Percentiles rank a stretch among this genome's conserved stretches.
Conservation (phyloP, 805 yeast species). For the Schwanniomyces yamadae region DNA sequence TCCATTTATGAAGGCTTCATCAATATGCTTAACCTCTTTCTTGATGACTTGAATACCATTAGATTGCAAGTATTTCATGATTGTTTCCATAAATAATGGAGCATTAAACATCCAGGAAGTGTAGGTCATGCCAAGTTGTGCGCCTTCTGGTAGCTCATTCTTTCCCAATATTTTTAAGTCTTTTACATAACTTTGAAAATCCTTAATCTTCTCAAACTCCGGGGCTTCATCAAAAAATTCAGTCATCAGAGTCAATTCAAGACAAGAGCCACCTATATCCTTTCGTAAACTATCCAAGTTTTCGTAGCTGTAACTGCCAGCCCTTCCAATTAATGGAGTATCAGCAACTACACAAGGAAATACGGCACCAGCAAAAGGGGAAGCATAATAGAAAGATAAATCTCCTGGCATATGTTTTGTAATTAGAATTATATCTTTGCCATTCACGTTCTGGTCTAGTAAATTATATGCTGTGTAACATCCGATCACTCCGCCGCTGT, state of each 20-base stretch:
- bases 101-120: slow-evolving; percentile 17
- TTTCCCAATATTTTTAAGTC: slow-evolving; percentile 4
- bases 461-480: slow-evolving; percentile 12
- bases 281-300: slow-evolving; percentile 6
- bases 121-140: slow-evolving; percentile 7
- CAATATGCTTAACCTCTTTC: slow-evolving; percentile 12
- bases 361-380: slow-evolving; percentile 29
- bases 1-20: slow-evolving; percentile 14
- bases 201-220: slow-evolving; percentile 2
- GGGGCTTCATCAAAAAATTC: slow-evolving; percentile 9
- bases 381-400: slow-evolving; percentile 21
- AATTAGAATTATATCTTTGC: slow-evolving; percentile 12
- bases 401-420: slow-evolving; percentile 27
- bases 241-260: slow-evolving; percentile 5
- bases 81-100: slow-evolving; percentile 16
- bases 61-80: slow-evolving; percentile 10
- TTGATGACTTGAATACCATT: slow-evolving; percentile 13
- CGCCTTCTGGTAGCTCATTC: slow-evolving; percentile 1
- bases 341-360: slow-evolving; percentile 28
- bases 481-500: slow-evolving; percentile 8
- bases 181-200: slow-evolving; percentile 2
- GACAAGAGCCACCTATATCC: slow-evolving; percentile 4
- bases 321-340: slow-evolving; percentile 3
- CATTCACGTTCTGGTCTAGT: slow-evolving; percentile 14
- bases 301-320: slow-evolving; percentile 10